A percentile compares a stretch with the other conserved stretches of the same genome.
Conservation (phyloP, 1,139 yeast genomes). For the Geotrichum klebahnii region DNA sequence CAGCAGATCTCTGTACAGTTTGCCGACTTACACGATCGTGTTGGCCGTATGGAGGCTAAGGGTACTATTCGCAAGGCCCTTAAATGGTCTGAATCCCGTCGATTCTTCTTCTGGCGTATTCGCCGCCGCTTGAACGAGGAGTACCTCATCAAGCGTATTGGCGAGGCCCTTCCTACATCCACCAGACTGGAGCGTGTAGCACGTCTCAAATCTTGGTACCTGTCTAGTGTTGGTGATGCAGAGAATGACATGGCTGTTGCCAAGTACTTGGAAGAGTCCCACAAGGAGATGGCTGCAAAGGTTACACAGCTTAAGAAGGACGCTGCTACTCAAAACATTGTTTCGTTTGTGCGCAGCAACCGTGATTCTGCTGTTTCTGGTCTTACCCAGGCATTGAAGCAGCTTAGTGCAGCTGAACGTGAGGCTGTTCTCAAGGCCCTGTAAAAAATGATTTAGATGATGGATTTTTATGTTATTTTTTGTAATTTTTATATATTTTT, state of each 20-base stretch:
- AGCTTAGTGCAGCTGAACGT: constrained; percentile 59
- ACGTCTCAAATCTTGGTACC: constrained; percentile 78
- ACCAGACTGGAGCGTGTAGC: constrained; percentile 78
- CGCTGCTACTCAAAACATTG: constrained; percentile 27
- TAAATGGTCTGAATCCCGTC: constrained; percentile 82
- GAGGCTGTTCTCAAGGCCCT: constrained; percentile 46
- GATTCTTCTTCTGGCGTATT: constrained; percentile 98
- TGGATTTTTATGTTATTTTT: no score
- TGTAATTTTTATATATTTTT: no score
- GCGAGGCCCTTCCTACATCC: constrained; percentile 57
- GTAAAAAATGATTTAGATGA: no score
- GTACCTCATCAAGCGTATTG: constrained; percentile 71
- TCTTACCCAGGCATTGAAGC: constrained; percentile 57
- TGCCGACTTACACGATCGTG: constrained; percentile 95
- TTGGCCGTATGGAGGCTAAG: constrained; percentile 96
- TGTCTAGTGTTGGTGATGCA: constrained; percentile 61
- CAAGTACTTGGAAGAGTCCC: constrained; percentile 80
- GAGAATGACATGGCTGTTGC: constrained; percentile 78
- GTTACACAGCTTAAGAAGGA: constrained; percentile 51
- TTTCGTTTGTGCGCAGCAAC: constrained; percentile 37
- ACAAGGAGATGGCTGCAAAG: constrained; percentile 55
- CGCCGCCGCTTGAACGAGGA: constrained; percentile 95
- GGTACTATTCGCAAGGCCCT: constrained; percentile 82
- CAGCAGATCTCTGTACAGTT: constrained; percentile 91
- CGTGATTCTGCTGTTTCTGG: constrained; percentile 54